phyloP scores from a whole-genome alignment of 2,329 filamentous ascomycete genomes.

The Chrysoporthe cubensis region DNA sequence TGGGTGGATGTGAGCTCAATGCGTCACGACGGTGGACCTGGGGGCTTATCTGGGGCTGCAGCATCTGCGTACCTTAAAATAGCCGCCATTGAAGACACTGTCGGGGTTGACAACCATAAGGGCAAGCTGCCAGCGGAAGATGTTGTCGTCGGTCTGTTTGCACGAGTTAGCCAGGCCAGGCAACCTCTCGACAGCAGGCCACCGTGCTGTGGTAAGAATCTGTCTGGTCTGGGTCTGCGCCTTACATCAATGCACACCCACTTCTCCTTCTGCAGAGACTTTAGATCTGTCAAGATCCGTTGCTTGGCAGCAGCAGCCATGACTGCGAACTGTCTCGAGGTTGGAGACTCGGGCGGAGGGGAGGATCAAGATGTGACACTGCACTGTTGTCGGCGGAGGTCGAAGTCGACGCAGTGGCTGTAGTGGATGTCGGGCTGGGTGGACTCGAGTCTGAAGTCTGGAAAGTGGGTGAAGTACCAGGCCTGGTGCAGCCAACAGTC shows the following conservation, averaged over 20 bases:
- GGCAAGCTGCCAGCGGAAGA: constrained; percentile 85
- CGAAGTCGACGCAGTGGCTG: background rate
- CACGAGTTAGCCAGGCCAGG: constrained; percentile 22
- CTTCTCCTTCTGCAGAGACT: constrained; percentile 81
- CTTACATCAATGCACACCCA: constrained; percentile 89
- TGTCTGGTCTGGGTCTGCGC: background rate
- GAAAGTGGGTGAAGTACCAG: background rate
- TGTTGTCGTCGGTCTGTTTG: constrained; percentile 73
- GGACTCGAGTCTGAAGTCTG: too few species aligned
- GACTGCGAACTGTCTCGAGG: constrained; percentile 28
- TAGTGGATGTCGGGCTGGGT: background rate
- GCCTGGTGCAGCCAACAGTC: background rate
- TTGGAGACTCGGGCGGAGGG: background rate
- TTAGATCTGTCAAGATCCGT: constrained; percentile 87
- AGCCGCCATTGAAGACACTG: constrained; percentile 89
- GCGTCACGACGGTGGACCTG: background rate
- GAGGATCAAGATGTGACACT: background rate
- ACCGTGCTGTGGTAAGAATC: constrained; percentile 11
- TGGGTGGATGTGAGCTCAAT: background rate
- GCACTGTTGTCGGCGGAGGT: background rate
- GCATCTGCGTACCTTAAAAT: constrained; percentile 69
- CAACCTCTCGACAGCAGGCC: background rate
- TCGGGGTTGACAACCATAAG: constrained; percentile 93
- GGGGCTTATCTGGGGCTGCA: background rate
- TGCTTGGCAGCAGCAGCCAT: constrained; percentile 65